phyloP scores from a whole-genome alignment of 176 grass and related monocot genomes.

The Bromus sterilis region DNA sequence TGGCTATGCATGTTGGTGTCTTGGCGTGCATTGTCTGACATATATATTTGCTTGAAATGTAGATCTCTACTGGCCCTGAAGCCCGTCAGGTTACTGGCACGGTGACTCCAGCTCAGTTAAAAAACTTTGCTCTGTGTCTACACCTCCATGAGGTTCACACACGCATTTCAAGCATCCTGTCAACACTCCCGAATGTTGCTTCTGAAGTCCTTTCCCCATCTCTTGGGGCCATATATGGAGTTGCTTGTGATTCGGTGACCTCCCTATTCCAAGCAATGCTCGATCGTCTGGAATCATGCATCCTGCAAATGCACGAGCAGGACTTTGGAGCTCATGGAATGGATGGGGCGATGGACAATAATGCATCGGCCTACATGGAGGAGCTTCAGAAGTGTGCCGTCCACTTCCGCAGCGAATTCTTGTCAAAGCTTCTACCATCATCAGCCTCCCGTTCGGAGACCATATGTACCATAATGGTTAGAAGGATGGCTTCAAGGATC shows the following conservation, averaged over 20 bases:
- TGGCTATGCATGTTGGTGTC: neutral
- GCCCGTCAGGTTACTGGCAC: slow-evolving; percentile 71
- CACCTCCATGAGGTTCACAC: slow-evolving; percentile 93
- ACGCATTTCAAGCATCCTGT: slow-evolving; percentile 52
- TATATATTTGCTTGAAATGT: slow-evolving; percentile 22
- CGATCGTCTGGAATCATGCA: slow-evolving; percentile 65
- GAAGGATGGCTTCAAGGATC: slow-evolving; percentile 87
- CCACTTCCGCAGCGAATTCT: slow-evolving; percentile 85
- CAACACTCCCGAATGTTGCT: slow-evolving; percentile 60
- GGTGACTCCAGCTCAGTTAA: slow-evolving; percentile 76
- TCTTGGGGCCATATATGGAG: slow-evolving; percentile 65
- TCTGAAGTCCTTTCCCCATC: slow-evolving; percentile 71
- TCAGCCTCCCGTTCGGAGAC: slow-evolving; percentile 80
- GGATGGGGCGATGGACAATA: slow-evolving; percentile 64
- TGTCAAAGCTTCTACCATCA: slow-evolving; percentile 81
- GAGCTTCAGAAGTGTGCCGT: slow-evolving; percentile 82
- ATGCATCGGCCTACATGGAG: slow-evolving; percentile 93
- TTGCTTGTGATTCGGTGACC: slow-evolving; percentile 86
- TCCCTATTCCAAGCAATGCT: slow-evolving; percentile 87
- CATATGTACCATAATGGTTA: slow-evolving; percentile 84
- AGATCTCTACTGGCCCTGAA: slow-evolving; percentile 95
- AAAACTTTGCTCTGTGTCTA: slow-evolving; percentile 89
- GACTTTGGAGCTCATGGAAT: slow-evolving; percentile 58
- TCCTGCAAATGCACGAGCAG: slow-evolving; percentile 85
- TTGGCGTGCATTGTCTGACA: slow-evolving; percentile 10